Percentiles rank a stretch among this genome's conserved stretches.
Conservation (phyloP, 306 rosid species). For the Gastrolobium bilobum region DNA sequence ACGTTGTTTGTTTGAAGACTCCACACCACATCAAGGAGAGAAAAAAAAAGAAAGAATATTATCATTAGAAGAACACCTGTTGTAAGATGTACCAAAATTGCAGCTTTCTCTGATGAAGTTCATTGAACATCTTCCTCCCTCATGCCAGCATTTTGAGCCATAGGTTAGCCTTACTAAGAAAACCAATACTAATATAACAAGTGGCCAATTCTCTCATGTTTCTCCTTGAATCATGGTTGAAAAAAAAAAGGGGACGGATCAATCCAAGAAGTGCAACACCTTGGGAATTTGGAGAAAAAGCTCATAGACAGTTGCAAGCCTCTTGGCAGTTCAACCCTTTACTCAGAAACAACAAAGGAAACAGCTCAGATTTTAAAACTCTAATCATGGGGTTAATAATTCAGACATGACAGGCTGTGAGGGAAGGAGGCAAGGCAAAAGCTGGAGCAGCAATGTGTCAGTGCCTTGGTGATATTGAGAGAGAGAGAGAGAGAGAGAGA, state of each 20-base stretch:
- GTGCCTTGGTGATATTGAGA: slow-evolving; percentile 47
- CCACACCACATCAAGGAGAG: background rate
- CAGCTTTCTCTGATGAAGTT: slow-evolving; percentile 60
- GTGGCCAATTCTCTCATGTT: slow-evolving; percentile 40
- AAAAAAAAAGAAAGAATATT: background rate
- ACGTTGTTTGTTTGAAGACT: slow-evolving; percentile 5
- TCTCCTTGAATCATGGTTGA: slow-evolving; percentile 42
- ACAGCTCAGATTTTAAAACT: slow-evolving; percentile 41
- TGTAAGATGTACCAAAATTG: slow-evolving; percentile 53
- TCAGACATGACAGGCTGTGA: slow-evolving; percentile 95
- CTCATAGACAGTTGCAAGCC: slow-evolving; percentile 71
- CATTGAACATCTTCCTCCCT: slow-evolving; percentile 63
- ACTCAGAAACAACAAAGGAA: slow-evolving; percentile 64
- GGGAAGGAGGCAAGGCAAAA: slow-evolving; percentile 62
- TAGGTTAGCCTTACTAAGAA: slow-evolving; percentile 34
- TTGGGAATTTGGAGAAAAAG: slow-evolving; percentile 54
- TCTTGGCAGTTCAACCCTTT: slow-evolving; percentile 53
- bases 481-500: slow-evolving; percentile 43
- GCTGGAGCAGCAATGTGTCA: slow-evolving; percentile 61
- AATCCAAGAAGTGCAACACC: slow-evolving; percentile 56
- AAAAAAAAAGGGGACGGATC: slow-evolving; percentile 60
- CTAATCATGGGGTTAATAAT: slow-evolving; percentile 74
- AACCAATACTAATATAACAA: slow-evolving; percentile 38
- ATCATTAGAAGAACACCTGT: slow-evolving; percentile 40
- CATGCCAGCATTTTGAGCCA: slow-evolving; percentile 62